phyloP scores from a whole-genome alignment of 2,329 filamentous ascomycete species.

The Cercospora sp. region DNA sequence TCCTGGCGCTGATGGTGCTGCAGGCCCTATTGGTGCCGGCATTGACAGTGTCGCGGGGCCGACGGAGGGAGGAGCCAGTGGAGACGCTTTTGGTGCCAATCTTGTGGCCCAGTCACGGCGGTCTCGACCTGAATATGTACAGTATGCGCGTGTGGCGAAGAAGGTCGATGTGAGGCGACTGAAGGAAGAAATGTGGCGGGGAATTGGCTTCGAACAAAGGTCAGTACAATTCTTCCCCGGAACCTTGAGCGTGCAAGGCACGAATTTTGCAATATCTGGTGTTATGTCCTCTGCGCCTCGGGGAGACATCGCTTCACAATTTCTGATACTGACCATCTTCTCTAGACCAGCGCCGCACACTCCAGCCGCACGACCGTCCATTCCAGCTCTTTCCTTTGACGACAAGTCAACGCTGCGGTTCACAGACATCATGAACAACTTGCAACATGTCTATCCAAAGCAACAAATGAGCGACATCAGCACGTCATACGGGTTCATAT shows the following conservation, averaged over 20 bases:
- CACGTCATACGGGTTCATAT: constrained; percentile 91
- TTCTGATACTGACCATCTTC: background rate
- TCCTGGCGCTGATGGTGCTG: constrained; percentile 57
- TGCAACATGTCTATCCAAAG: constrained; percentile 83
- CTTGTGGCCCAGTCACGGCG: constrained; percentile 62
- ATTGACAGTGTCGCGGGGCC: constrained; percentile 41
- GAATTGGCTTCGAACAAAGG: constrained; percentile 54
- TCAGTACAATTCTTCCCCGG: constrained; percentile 5
- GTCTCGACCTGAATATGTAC: constrained; percentile 64
- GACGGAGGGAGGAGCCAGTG: constrained; percentile 39
- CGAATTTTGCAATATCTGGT: background rate
- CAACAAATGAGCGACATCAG: constrained; percentile 90
- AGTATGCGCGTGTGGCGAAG: constrained; percentile 66
- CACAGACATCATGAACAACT: constrained; percentile 84
- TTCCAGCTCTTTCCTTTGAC: constrained; percentile 30
- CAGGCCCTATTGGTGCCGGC: constrained; percentile 37
- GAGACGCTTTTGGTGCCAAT: constrained; percentile 62
- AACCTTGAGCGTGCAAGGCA: background rate
- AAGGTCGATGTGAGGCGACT: constrained; percentile 65
- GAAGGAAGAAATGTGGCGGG: constrained; percentile 67
- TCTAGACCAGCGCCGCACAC: constrained; percentile 22
- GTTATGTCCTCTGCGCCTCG: background rate
- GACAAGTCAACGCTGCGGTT: constrained; percentile 69
- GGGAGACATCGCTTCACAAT: background rate
- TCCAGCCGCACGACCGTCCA: constrained; percentile 19